Evolutionary conservation across 2,329 filamentous ascomycete genomes (phyloP).

Genomic region (Aspergillus versicolor): DNA sequence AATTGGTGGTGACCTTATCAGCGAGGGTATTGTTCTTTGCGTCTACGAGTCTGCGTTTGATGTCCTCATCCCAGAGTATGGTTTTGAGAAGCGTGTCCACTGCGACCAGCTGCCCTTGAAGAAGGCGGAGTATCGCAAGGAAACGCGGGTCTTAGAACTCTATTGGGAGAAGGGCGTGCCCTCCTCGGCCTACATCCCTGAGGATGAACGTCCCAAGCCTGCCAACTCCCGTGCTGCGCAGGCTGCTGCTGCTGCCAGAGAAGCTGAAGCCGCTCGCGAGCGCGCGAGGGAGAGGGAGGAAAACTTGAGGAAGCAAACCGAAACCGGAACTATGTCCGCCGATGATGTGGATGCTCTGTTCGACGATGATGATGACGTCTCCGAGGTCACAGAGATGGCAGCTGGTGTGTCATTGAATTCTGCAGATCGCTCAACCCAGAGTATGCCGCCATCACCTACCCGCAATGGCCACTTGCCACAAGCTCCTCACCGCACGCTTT

Average conservation of each 20-base stretch:
- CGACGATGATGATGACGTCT: constrained; percentile 84
- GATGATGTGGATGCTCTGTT: constrained; percentile 95
- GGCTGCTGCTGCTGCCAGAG: constrained; percentile 71
- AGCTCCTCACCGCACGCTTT: constrained; percentile 80
- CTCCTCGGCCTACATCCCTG: constrained; percentile 91
- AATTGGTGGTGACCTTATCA: constrained; percentile 85
- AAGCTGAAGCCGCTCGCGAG: constrained; percentile 79
- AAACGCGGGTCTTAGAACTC: constrained; percentile 87
- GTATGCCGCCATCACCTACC: constrained; percentile 86
- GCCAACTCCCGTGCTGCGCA: constrained; percentile 72
- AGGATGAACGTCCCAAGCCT: constrained; percentile 91
- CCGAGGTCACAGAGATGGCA: constrained; percentile 86
- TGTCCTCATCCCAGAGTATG: constrained; percentile 95
- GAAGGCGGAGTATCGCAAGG: constrained; percentile 99
- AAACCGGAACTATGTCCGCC: constrained; percentile 89
- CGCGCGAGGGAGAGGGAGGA: constrained; percentile 85
- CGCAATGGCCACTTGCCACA: constrained; percentile 68
- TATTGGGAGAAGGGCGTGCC: constrained; percentile 99
- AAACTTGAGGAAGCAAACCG: constrained; percentile 86
- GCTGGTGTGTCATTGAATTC: constrained; percentile 79
- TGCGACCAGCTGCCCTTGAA: constrained; percentile 95
- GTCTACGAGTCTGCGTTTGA: constrained; percentile 99
- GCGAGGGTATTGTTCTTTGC: constrained; percentile 91
- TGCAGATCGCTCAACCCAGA: constrained; percentile 86
- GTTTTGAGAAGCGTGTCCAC: constrained; percentile 98